A percentile compares a stretch with the other conserved stretches of the same genome.
These are phyloP conservation scores for Spizellomyces sp. DNA, from an alignment of 192 early-diverging fungal species.

Conservation along the genomic window DNA sequence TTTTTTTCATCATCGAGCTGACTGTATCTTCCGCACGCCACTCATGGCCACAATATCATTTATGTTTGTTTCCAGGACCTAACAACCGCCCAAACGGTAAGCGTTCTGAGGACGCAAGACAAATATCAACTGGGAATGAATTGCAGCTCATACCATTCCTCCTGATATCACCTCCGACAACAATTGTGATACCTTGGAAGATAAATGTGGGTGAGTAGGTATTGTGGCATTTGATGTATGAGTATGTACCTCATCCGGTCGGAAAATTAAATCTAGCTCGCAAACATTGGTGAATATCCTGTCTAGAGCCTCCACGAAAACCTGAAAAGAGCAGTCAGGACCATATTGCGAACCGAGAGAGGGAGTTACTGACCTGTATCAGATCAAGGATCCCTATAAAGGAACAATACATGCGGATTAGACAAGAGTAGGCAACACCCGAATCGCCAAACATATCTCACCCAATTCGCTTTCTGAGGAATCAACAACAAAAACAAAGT, in stretches of 20 bases:
- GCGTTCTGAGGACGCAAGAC: background rate
- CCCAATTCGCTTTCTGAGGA: slow-evolving; percentile 95
- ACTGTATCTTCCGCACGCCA: slow-evolving; percentile 57
- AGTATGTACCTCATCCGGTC: slow-evolving; percentile 75
- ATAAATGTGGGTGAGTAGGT: background rate
- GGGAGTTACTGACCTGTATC: slow-evolving; percentile 70
- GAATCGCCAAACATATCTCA: background rate
- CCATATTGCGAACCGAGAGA: too few relatives aligned
- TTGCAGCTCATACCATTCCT: slow-evolving; percentile 69
- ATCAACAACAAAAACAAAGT: slow-evolving; percentile 98
- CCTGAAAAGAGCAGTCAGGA: slow-evolving; percentile 44
- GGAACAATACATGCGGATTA: background rate
- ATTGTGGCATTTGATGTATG: slow-evolving; percentile 6
- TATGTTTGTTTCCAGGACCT: slow-evolving; percentile 78
- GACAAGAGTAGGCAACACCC: background rate
- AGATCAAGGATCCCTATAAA: slow-evolving; percentile 79
- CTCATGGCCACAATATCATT: slow-evolving; percentile 74
- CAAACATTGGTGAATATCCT: slow-evolving; percentile 91
- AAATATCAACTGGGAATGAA: background rate
- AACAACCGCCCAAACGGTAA: slow-evolving; percentile 4
- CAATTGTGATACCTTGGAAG: slow-evolving; percentile 68
- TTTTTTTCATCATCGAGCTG: slow-evolving; percentile 25
- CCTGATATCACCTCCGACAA: slow-evolving; percentile 86
- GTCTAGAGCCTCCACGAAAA: slow-evolving; percentile 96
- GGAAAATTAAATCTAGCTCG: slow-evolving; percentile 95